Base-by-base conservation (phyloP, 768 basidiomycete species). In the Candolleomyces aberdarensis region DNA sequence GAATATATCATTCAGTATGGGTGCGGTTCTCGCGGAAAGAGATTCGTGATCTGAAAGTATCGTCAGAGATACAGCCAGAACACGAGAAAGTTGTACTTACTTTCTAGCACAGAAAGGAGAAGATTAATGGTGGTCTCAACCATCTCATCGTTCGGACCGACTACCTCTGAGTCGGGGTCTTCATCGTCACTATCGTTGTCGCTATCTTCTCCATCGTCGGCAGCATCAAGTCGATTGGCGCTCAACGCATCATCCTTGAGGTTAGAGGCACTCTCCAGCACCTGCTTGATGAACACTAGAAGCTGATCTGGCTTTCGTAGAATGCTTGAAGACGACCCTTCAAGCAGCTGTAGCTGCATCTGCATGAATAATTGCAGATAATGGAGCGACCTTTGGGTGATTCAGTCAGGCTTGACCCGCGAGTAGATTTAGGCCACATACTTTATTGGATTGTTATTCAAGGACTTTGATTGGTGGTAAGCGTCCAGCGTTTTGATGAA, bases 51-150 rank as follows among this genome's bases (percentile, higher is more conserved):
- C 82, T 83, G 59, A 20, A 46, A 51, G 60, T 22, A 56, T 39
- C 20, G 31, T n/a, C 4, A 9, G 20, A 17, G 48, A 48, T 39
- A 58, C 20, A 19, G n/a, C 2, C 13, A 5, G 20, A 41, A 56
- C 39, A 50, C 52, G 51, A 61, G 15, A 49, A n/a, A 64, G 40
- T 15, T 6, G 10, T 39, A 72, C 61, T 62, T 66, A 94, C 96
- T 91, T 85, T 96, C 94, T 31, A 98, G 80, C 40, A 93, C 82
- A 0, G 95, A 87, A 3, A 98, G 81, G 26, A 98, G 74, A 0
- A 97, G 73, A 61, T 88, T 91, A 20, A 97, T 72, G 0, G 92
- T 85, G 0, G 94, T 96, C 62, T 86, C 83, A 0, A 82, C 77
- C 78, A 96, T 83, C 58, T 89, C 88, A 36, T 86, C 79, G 65